Evolutionary conservation across 2,329 filamentous ascomycete genomes (phyloP), one percentile per base, ranked within the genome.

Genomic region (Gliomastix tumulicola): DNA sequence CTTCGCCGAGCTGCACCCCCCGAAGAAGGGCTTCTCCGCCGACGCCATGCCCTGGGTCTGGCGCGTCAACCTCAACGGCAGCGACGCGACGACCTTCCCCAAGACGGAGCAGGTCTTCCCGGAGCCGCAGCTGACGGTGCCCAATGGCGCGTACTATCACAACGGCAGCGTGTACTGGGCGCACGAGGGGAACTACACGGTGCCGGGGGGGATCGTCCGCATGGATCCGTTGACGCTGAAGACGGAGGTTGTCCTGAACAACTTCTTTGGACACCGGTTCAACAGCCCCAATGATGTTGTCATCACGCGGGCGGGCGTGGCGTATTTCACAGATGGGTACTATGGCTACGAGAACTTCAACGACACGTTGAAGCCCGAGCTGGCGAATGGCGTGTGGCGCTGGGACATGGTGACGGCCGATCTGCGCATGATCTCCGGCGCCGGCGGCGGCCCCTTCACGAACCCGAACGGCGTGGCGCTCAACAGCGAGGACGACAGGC

Each of bases 221-320:
- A 46, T 46, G 42, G 21, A 46, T n/a, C 42, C 42, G 3, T 2
- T 41, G 0, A 43, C 30, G 3, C 25, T 46, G 4, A 9, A 34
- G 30, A 46, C 42, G 4, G 36, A 46, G 17, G 34, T 41, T 6
- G 40, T 46, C 9, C 38, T 44, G 0, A 40, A 46, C 17, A 44
- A 46, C 30, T 46, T 34, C 18, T 43, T 41, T 10, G 38, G 44
- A 2, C 42, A 44, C 20, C 42, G 44, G 3, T 46, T 46, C 33
- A 46, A 46, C 33, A 46, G 44, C 22, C 40, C 42, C 8, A 46
- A 46, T 8, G 42, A 46, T 9, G 32, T 46, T 2, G 40, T 44
- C 2, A 46, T 44, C 20, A 44, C 38, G 2, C 27, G 31, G 2
- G 35, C 43, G 12, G 31, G 38, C 6, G 38, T 46, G 7, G 42